These are phyloP conservation scores for Thermoascus crustaceus DNA, from an alignment of 2,329 filamentous ascomycete genomes.

Conservation along the genomic window DNA sequence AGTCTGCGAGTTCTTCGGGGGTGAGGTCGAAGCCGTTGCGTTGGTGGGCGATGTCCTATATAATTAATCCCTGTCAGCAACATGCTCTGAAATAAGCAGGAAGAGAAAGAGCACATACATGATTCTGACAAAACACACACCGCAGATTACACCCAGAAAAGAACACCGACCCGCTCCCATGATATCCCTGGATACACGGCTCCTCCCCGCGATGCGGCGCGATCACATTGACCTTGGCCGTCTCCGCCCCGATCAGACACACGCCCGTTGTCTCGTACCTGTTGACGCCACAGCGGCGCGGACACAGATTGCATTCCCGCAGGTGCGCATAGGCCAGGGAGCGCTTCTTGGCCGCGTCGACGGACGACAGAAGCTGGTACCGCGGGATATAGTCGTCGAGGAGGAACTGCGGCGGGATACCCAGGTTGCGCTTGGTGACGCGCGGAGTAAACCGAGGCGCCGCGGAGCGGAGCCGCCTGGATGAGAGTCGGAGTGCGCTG, in stretches of 20 bases:
- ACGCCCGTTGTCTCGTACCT: slow-evolving; percentile 70
- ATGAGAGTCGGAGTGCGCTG: no score
- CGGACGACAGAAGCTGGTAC: slow-evolving; percentile 59
- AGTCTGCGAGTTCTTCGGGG: slow-evolving; percentile 68
- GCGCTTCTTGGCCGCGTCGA: slow-evolving; percentile 65
- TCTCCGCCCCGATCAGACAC: slow-evolving; percentile 66
- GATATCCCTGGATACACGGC: slow-evolving; percentile 73
- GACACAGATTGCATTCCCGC: slow-evolving; percentile 72
- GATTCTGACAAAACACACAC: slow-evolving; percentile 71
- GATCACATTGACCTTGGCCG: slow-evolving; percentile 73
- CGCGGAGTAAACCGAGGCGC: not conserved
- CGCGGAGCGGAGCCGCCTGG: no score
- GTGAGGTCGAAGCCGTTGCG: slow-evolving; percentile 72
- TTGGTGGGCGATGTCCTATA: slow-evolving; percentile 65
- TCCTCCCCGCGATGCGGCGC: slow-evolving; percentile 82
- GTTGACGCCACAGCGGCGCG: slow-evolving; percentile 68
- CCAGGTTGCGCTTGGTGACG: slow-evolving; percentile 28
- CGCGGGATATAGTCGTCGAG: slow-evolving; percentile 66
- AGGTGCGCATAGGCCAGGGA: slow-evolving; percentile 67
- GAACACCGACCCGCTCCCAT: slow-evolving; percentile 73
- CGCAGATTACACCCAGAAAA: slow-evolving; percentile 69
- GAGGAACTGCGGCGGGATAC: slow-evolving; percentile 58
- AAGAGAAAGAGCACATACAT: slow-evolving; percentile 28
- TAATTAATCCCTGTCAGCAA: not conserved
- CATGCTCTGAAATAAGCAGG: not conserved